Evolutionary conservation across 371 early-diverging fungal species (phyloP).

Genomic region (Mucor piriformis): DNA sequence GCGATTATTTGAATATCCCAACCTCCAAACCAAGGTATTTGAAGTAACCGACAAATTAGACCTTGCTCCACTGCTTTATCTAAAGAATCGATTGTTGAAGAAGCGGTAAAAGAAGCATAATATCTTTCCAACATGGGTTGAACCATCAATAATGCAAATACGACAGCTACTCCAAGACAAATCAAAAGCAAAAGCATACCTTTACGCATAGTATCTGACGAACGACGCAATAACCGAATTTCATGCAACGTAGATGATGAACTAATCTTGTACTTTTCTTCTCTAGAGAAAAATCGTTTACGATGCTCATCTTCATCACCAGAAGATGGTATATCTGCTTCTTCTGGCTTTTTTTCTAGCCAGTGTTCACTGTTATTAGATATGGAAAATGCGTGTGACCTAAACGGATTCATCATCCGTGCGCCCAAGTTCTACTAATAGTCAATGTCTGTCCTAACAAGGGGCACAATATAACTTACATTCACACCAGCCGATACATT

Average conservation of each 20-base stretch:
- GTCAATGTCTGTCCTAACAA: too few relatives aligned
- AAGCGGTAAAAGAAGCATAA: slow-evolving; percentile 16
- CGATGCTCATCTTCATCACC: not conserved
- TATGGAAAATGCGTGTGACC: slow-evolving; percentile 5
- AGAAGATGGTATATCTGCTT: not conserved
- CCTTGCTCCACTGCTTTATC: slow-evolving; percentile 4
- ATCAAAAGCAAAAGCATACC: slow-evolving; percentile 16
- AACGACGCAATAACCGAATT: slow-evolving; percentile 9
- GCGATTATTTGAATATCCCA: slow-evolving; percentile 46
- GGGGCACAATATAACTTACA: slow-evolving; percentile 26
- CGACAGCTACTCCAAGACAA: slow-evolving; percentile 12
- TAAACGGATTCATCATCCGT: slow-evolving; percentile 25
- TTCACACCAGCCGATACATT: slow-evolving; percentile 42
- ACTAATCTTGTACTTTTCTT: not conserved
- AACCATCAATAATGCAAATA: slow-evolving; percentile 24
- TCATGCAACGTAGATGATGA: slow-evolving; percentile 11
- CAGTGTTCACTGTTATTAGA: not conserved
- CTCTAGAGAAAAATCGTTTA: not conserved
- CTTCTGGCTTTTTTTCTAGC: not conserved
- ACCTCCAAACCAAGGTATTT: slow-evolving; percentile 42
- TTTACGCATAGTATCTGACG: slow-evolving; percentile 14
- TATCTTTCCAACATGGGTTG: slow-evolving; percentile 23
- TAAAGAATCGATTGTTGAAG: slow-evolving; percentile 7
- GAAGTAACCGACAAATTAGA: slow-evolving; percentile 24
- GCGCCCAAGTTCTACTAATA: slow-evolving; percentile 23